Percentiles rank a stretch among this genome's conserved stretches.
Evolutionary conservation across 208 protist genomes (phyloP).

Genomic region (Wallacemonas sp.): DNA sequence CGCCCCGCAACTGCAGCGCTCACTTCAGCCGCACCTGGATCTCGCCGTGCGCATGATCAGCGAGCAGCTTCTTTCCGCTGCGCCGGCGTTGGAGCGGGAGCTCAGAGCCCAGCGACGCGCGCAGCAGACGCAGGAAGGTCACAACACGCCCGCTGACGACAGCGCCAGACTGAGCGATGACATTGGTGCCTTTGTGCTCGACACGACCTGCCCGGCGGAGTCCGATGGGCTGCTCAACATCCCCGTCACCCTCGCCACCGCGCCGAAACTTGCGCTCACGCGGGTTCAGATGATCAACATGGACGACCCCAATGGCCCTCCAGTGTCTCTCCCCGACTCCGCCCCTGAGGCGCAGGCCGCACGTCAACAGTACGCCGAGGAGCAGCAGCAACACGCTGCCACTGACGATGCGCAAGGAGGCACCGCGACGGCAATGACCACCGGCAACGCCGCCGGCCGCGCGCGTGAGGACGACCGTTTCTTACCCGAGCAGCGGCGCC

Average conservation of each 20-base stretch:
- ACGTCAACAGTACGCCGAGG: neutral
- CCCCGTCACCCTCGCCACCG: neutral
- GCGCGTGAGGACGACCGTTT: neutral
- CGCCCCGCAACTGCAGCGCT: slow-evolving; percentile 25
- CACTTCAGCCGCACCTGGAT: slow-evolving; percentile 38
- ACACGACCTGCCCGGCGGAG: neutral
- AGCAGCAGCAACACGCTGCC: slow-evolving; percentile 9
- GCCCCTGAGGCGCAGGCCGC: slow-evolving; percentile 16
- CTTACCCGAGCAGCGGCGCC: neutral
- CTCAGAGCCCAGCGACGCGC: slow-evolving; percentile 2
- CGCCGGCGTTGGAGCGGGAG: slow-evolving; percentile 31
- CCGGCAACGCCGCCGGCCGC: neutral
- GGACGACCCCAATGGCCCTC: neutral
- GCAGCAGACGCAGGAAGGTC: too few species aligned
- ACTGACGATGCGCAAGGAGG: neutral
- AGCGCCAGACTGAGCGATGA: too few species aligned
- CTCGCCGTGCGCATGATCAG: slow-evolving; percentile 29
- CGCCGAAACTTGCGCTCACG: neutral
- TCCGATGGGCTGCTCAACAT: neutral
- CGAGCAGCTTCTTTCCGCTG: slow-evolving; percentile 42
- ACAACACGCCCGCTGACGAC: too few species aligned
- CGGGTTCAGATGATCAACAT: neutral
- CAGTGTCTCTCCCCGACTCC: neutral
- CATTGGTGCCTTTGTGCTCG: neutral
- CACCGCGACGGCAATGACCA: neutral